Evolutionary conservation across 1,139 yeast genomes (phyloP), one percentile per base, ranked within the genome.

Genomic region (Suhomyces bribrorum): DNA sequence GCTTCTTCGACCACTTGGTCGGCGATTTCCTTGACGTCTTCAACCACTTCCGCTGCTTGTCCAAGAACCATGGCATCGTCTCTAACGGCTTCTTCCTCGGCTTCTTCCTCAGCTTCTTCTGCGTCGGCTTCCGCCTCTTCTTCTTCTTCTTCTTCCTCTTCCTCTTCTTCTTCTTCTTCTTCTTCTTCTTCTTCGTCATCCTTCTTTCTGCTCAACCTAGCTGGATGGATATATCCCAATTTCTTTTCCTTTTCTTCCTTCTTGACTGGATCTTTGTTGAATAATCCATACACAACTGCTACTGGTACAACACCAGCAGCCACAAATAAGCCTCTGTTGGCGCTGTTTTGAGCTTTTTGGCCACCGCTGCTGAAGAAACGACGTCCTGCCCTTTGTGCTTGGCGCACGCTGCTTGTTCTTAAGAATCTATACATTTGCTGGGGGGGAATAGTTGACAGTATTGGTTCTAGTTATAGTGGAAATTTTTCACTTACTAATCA

Each of bases 251-350:
- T 25, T 8, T 31, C 31, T 14, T 35, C 34, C 23, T 44, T 44
- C 15, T 40, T 16, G 29, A 36, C 44, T 16, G 37, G 31, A 5
- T 37, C 29, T 43, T 46, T 45, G 29, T 35, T 38, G 28, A 44
- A 40, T 27, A 44, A 37, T 15, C 37, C 23, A 29, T 42, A 46
- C 8, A 38, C 48, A 31, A 47, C 29, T 17, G 49, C 15, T 12
- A 47, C 48, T 14, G 52, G 52, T 11, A 47, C 42, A 27, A 45
- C 31, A 26, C 45, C 52, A 23, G 52, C 50, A 30, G 46, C 41
- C 20, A 47, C 26, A 12, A 48, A 37, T 27, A 44, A 34, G 26
- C 32, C 30, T 26, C 40, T 38, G 46, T 42, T 46, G 34, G 34
- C 44, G 28, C 20, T 38, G 14, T 28, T 26, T 28, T 26, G 33